phyloP scores from a whole-genome alignment of 2,329 filamentous ascomycete genomes.

The Verticillium alfalfae region DNA sequence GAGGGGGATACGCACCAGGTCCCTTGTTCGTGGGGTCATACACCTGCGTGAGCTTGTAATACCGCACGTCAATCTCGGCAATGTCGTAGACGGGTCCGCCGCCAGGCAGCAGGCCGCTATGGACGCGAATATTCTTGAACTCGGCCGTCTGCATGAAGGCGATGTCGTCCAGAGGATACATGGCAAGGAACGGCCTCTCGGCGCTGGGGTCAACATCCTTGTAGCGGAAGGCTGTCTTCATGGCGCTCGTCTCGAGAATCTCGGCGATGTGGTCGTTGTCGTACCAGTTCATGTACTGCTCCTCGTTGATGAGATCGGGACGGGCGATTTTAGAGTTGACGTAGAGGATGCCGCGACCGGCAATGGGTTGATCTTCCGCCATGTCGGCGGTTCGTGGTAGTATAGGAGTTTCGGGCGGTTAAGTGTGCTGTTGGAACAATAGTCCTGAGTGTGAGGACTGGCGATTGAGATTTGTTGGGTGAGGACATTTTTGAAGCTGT shows the following conservation, averaged over 20 bases:
- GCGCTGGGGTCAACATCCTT: conserved; percentile 16
- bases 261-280: conserved; percentile 31
- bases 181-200: conserved; percentile 25
- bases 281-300: conserved; percentile 28
- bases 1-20: conserved; percentile 6
- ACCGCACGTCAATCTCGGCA: conserved; percentile 14
- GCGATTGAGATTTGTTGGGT: too few species aligned
- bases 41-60: conserved; percentile 15
- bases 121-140: conserved; percentile 24
- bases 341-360: conserved; percentile 22
- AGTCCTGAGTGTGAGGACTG: too few species aligned
- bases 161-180: conserved; percentile 28
- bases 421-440: not conserved
- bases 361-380: not conserved
- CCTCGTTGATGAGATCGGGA: conserved; percentile 19
- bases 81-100: conserved; percentile 14
- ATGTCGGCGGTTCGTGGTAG: not conserved
- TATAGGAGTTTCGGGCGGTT: not conserved
- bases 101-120: conserved; percentile 19
- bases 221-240: conserved; percentile 25
- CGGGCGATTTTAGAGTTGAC: conserved; percentile 20
- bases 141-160: conserved; percentile 23
- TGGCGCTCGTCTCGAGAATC: conserved; percentile 23
- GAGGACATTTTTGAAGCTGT: not conserved
- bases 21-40: conserved; percentile 15